Percentiles rank a stretch among this genome's conserved stretches.
phyloP scores from a whole-genome alignment of 2,329 filamentous ascomycete species.

The Neofusicoccum laricinum region DNA sequence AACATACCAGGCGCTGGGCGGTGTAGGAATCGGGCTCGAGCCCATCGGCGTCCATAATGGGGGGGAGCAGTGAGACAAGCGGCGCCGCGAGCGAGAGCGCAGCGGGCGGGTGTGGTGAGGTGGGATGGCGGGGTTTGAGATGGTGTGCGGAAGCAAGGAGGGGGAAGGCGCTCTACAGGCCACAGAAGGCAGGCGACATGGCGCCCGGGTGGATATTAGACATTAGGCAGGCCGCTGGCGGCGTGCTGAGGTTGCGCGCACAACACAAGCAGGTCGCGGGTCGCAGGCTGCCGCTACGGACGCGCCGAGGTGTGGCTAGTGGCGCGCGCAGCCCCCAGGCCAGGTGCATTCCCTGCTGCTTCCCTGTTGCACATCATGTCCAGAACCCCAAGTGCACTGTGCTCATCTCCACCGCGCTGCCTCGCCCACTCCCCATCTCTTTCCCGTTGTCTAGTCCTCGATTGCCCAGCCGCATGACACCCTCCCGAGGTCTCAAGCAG shows the following conservation, averaged over 20 bases:
- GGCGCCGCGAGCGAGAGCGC: too few species aligned
- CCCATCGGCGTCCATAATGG: conserved; percentile 6
- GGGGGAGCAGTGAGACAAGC: conserved; percentile 5
- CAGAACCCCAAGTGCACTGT: neutral
- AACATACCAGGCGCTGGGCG: conserved; percentile 43
- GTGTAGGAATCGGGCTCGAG: conserved; percentile 49
- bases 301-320: neutral
- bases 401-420: neutral
- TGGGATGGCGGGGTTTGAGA: neutral
- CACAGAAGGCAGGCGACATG: neutral
- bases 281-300: neutral
- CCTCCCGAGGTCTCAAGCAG: too few species aligned
- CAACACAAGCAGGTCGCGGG: neutral
- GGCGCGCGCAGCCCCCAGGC: neutral
- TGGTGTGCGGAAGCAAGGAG: neutral
- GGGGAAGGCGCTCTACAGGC: neutral
- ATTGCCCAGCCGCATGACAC: neutral
- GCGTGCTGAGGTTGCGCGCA: neutral
- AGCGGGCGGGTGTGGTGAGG: neutral
- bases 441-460: neutral
- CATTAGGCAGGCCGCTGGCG: conserved; percentile 1
- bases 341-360: neutral
- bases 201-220: neutral
- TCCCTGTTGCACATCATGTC: conserved; percentile 4
- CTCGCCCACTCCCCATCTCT: conserved; percentile 10